These are phyloP conservation scores for Fusarium proliferatum DNA, from an alignment of 2,329 filamentous ascomycete genomes.

Conservation along the genomic window DNA sequence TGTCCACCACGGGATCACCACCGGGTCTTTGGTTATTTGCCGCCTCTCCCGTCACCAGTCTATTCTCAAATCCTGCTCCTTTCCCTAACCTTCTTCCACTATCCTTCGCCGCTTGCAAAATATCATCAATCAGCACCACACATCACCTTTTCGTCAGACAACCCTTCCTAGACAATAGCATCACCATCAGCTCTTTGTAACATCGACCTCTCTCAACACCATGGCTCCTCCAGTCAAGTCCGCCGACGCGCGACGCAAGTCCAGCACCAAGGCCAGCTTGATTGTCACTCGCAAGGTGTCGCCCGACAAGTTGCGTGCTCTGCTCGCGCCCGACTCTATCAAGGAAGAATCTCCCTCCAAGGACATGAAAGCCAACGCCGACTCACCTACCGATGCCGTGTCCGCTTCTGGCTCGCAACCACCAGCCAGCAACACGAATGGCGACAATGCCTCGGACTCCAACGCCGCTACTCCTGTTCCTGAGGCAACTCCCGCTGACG, in stretches of 20 bases:
- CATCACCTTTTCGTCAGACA: conserved; percentile 9
- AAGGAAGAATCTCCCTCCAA: conserved; percentile 58
- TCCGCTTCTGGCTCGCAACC: conserved; percentile 48
- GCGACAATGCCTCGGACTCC: conserved; percentile 69
- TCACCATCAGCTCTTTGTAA: conserved; percentile 25
- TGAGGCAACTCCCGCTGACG: conserved; percentile 59
- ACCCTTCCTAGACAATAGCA: conserved; percentile 10
- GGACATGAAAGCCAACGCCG: conserved; percentile 52
- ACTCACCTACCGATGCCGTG: conserved; percentile 57
- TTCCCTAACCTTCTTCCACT: conserved; percentile 21
- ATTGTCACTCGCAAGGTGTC: conserved; percentile 66
- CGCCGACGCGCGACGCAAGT: conserved; percentile 53
- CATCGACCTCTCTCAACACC: conserved; percentile 16
- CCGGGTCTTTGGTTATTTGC: conserved; percentile 43
- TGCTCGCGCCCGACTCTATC: conserved; percentile 58
- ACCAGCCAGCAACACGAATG: conserved; percentile 56
- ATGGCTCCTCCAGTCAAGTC: conserved; percentile 53
- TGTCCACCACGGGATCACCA: conserved; percentile 46
- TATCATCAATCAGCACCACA: conserved; percentile 7
- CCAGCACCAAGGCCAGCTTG: conserved; percentile 50
- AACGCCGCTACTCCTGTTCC: conserved; percentile 68
- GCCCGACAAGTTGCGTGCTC: conserved; percentile 61
- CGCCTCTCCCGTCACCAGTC: conserved; percentile 44
- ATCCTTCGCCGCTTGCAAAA: conserved; percentile 17
- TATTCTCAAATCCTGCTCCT: conserved; percentile 38